Conservation (phyloP, 2,329 filamentous ascomycete species). For the Colletotrichum sp. region DNA sequence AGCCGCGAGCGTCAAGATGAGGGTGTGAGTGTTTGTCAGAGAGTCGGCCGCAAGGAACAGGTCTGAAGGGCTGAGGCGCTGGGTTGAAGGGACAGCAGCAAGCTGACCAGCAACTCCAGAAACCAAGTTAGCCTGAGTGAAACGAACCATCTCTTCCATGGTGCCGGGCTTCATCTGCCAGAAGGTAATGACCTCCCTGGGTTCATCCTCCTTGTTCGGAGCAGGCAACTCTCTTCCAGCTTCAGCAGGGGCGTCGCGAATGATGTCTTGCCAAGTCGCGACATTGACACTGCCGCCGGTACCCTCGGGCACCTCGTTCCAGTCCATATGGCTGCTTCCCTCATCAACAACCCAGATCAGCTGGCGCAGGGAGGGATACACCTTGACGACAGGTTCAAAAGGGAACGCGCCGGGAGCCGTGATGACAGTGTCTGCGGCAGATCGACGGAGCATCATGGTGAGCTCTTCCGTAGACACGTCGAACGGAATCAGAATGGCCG, state of each 20-base stretch:
- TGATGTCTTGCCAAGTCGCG: slow-evolving; percentile 90
- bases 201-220: slow-evolving; percentile 57
- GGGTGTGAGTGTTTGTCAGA: slow-evolving; percentile 78
- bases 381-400: slow-evolving; percentile 73
- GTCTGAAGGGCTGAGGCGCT: slow-evolving; percentile 77
- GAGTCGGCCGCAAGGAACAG: slow-evolving; percentile 86
- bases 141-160: slow-evolving; percentile 76
- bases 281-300: slow-evolving; percentile 78
- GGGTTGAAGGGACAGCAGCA: slow-evolving; percentile 74
- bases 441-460: slow-evolving; percentile 73
- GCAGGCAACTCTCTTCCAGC: slow-evolving; percentile 69
- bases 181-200: slow-evolving; percentile 68
- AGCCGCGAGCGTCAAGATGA: slow-evolving; percentile 80
- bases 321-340: slow-evolving; percentile 91
- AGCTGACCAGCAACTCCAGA: slow-evolving; percentile 83
- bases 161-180: slow-evolving; percentile 62
- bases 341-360: slow-evolving; percentile 93
- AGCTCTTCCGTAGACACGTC: slow-evolving; percentile 74
- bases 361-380: slow-evolving; percentile 74
- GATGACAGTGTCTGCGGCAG: slow-evolving; percentile 81
- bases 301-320: slow-evolving; percentile 85
- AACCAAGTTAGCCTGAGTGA: slow-evolving; percentile 84
- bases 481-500: slow-evolving; percentile 84
- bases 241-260: slow-evolving; percentile 70
- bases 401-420: slow-evolving; percentile 88